Conservation (phyloP, 2,329 filamentous ascomycete genomes). For the Ascochyta lentis region DNA sequence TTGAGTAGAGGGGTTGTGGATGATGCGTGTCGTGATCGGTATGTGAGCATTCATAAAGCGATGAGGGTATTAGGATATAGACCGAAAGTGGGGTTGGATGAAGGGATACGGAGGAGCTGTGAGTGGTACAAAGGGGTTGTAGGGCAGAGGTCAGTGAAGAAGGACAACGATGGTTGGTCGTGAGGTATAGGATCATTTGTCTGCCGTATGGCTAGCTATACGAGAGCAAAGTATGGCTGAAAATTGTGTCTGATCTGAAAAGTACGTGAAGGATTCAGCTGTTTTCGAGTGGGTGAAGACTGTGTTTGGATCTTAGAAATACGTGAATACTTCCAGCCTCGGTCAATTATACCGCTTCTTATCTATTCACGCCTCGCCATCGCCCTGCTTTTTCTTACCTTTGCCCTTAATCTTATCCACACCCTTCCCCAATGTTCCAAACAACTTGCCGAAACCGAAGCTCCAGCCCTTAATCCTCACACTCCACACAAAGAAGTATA, state of each 20-base stretch:
- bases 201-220: no score
- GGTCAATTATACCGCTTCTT: neutral
- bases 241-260: no score
- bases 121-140: slow-evolving; percentile 13
- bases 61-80: slow-evolving; percentile 60
- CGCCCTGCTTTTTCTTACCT: slow-evolving; percentile 19
- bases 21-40: slow-evolving; percentile 61
- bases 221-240: no score
- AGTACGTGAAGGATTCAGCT: no score
- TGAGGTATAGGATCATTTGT: neutral
- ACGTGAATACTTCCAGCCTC: neutral
- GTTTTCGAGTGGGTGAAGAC: no score
- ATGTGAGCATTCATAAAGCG: slow-evolving; percentile 62
- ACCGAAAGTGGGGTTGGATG: slow-evolving; percentile 58
- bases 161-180: slow-evolving; percentile 9
- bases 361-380: slow-evolving; percentile 1
- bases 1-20: slow-evolving; percentile 62
- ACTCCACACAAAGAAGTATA: slow-evolving; percentile 80
- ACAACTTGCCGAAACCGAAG: slow-evolving; percentile 70
- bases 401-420: slow-evolving; percentile 25
- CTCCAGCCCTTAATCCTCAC: slow-evolving; percentile 73
- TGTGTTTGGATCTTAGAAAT: neutral
- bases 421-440: slow-evolving; percentile 54
- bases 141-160: slow-evolving; percentile 1
- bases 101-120: slow-evolving; percentile 53